Percentiles rank a stretch among this genome's conserved stretches.
These are phyloP conservation scores for Helicocarpus griseus DNA, from an alignment of 2,329 filamentous ascomycete species.

Conservation along the genomic window DNA sequence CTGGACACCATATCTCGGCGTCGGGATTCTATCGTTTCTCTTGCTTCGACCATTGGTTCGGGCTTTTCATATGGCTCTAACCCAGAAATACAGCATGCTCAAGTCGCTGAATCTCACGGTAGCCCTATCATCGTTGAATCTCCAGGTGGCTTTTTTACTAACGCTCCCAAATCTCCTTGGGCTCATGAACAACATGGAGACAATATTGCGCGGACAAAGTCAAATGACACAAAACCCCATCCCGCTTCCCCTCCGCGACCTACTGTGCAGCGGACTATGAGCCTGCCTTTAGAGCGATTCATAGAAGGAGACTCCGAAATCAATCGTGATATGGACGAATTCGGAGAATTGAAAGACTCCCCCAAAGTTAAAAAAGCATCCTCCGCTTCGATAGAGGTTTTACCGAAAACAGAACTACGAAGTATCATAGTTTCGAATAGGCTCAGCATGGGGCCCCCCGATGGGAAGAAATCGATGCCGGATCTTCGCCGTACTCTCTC, in stretches of 20 bases:
- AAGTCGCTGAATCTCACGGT: slow-evolving; percentile 15
- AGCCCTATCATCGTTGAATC: slow-evolving; percentile 18
- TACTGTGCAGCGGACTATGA: slow-evolving; percentile 15
- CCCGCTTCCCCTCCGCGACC: slow-evolving; percentile 15
- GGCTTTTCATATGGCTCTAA: slow-evolving; percentile 13
- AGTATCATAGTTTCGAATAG: slow-evolving; percentile 3
- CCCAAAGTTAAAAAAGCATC: slow-evolving; percentile 13
- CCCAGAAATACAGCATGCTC: slow-evolving; percentile 19
- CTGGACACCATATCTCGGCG: slow-evolving; percentile 15
- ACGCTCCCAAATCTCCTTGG: slow-evolving; percentile 17
- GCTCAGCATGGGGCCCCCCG: background rate
- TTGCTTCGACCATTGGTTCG: slow-evolving; percentile 20
- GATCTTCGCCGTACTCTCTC: slow-evolving; percentile 9
- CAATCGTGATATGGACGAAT: slow-evolving; percentile 16
- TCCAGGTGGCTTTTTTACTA: slow-evolving; percentile 16
- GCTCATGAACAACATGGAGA: slow-evolving; percentile 18
- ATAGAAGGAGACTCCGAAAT: slow-evolving; percentile 27
- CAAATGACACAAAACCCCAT: slow-evolving; percentile 11
- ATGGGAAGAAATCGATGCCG: background rate
- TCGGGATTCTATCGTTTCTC: slow-evolving; percentile 14
- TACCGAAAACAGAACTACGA: slow-evolving; percentile 14
- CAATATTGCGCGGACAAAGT: slow-evolving; percentile 7
- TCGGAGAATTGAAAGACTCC: slow-evolving; percentile 8
- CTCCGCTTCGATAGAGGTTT: slow-evolving; percentile 18
- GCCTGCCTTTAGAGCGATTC: slow-evolving; percentile 2